Evolutionary conservation across 2,329 filamentous ascomycete species (phyloP).

Genomic region (Botryotinia convoluta): DNA sequence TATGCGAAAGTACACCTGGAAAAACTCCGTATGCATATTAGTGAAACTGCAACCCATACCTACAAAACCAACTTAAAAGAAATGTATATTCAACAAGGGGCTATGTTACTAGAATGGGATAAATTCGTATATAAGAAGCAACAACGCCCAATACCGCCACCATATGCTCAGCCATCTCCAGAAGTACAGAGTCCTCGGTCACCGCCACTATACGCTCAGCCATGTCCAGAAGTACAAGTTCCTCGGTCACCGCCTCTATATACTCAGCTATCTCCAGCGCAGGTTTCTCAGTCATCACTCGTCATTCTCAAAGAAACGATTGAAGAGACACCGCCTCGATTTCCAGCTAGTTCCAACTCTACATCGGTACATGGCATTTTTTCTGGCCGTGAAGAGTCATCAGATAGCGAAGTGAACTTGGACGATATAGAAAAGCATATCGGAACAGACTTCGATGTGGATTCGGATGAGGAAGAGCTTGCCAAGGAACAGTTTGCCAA

Average conservation of each 20-base stretch:
- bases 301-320: background rate
- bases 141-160: background rate
- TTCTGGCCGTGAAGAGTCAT: background rate
- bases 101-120: background rate
- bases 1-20: background rate
- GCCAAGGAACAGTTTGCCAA: background rate
- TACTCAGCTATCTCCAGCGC: background rate
- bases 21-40: background rate
- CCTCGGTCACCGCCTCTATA: background rate
- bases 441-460: background rate
- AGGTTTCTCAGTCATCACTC: background rate
- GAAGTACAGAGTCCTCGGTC: background rate
- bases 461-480: constrained; percentile 8
- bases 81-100: background rate
- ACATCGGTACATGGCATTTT: background rate
- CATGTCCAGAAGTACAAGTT: background rate
- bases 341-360: background rate
- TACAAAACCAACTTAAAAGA: background rate
- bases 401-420: background rate
- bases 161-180: too few relatives aligned
- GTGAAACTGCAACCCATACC: background rate
- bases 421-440: background rate
- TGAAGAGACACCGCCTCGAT: background rate
- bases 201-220: background rate
- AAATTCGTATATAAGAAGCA: background rate